These are phyloP conservation scores for Xylona heveae DNA, from an alignment of 495 filamentous ascomycete species.

Conservation along the genomic window DNA sequence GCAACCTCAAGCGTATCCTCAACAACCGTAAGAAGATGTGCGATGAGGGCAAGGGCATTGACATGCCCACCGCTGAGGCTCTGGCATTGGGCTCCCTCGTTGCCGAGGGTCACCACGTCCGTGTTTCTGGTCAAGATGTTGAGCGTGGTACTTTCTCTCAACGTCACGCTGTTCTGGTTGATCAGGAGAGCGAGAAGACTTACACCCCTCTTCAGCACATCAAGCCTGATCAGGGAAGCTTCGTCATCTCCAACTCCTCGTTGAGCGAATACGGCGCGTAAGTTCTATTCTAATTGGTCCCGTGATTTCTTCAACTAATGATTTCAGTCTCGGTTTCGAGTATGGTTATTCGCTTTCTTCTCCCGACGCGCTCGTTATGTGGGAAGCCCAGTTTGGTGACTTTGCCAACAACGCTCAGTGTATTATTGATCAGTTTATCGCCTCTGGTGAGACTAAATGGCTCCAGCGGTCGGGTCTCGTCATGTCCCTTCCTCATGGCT, in stretches of 20 bases:
- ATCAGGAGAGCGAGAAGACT: slow-evolving; percentile 80
- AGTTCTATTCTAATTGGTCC: slow-evolving; percentile 11
- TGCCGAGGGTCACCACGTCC: slow-evolving; percentile 83
- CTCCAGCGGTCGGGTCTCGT: slow-evolving; percentile 90
- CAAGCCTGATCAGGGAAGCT: slow-evolving; percentile 72
- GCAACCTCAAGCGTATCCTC: slow-evolving; percentile 93
- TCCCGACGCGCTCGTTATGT: slow-evolving; percentile 91
- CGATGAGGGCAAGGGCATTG: slow-evolving; percentile 79
- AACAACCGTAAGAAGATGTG: slow-evolving; percentile 78
- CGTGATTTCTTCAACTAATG: slow-evolving; percentile 2
- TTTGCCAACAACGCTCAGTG: slow-evolving; percentile 99
- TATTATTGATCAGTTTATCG: slow-evolving; percentile 97
- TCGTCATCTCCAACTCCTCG: slow-evolving; percentile 94
- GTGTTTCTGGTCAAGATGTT: slow-evolving; percentile 94
- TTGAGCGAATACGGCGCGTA: slow-evolving; percentile 81
- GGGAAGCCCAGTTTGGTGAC: slow-evolving; percentile 98
- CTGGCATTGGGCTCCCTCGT: slow-evolving; percentile 86
- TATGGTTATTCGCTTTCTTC: slow-evolving; percentile 96
- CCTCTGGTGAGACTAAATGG: slow-evolving; percentile 96
- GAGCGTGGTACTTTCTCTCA: slow-evolving; percentile 99
- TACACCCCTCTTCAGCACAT: slow-evolving; percentile 86
- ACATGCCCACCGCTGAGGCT: slow-evolving; percentile 94
- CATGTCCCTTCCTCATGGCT: slow-evolving; percentile 87
- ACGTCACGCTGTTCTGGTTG: slow-evolving; percentile 89
- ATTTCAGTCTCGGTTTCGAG: slow-evolving; percentile 66